Evolutionary conservation across 116 monocot species (phyloP), one percentile per base, ranked within the genome.

Genomic region (Trichopus zeylanicus): DNA sequence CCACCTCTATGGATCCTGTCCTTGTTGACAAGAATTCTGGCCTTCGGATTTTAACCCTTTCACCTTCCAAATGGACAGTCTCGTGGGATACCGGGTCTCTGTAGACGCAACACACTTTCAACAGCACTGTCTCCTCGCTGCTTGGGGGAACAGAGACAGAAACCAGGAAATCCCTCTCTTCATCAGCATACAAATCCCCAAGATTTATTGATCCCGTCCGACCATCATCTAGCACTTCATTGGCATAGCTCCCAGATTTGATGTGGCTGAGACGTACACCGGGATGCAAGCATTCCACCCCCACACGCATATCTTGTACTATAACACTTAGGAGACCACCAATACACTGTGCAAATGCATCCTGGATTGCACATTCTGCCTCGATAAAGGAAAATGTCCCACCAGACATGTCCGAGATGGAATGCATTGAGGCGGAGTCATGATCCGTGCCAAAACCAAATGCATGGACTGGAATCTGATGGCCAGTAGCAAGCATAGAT

Each of bases 381-480:
- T 85, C 80, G 9, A 85, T 85, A 49, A 80, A 85, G 13, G 85
- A 85, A 58, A 85, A 85, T 10, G 80, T 85, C 21, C 85, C 85
- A 27, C 80, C 80, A 31, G 85, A 85, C 15, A 47, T 49, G 60
- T 85, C 80, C 7, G 85, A 79, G 57, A 85, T 85, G 0, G 80
- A 62, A 61, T 79, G 79, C 79, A 85, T 71, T 5, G 75, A 61
- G 10, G 47, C 76, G 25, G 85, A 68, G 30, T 85, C 85, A 66
- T 85, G 85, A 55, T 85, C 85, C 20, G 62, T 34, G 51, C 85
- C 85, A 47, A 85, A 85, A 47, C 85, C 85, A 56, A 85, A 85
- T 8, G 73, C 66, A 69, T 85, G 85, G 28, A 85, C 80, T 5
- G 85, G 79, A 29, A 80, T 61, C 16, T 56, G 63, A 12, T 63